Evolutionary conservation across 2,329 filamentous ascomycete species (phyloP).

Genomic region (Seiridium cupressi): DNA sequence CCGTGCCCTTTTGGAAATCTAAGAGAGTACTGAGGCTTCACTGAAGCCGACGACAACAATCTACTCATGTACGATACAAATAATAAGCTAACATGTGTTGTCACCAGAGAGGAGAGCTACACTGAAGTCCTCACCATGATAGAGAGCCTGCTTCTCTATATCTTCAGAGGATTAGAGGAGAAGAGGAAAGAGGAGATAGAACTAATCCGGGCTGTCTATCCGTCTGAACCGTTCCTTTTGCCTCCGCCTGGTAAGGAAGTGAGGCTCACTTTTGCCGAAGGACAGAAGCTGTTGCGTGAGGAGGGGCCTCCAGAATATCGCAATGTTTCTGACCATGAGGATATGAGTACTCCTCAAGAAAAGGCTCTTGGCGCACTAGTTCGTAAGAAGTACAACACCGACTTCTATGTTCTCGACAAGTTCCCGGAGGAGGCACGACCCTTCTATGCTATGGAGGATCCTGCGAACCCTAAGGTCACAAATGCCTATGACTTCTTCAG

Average conservation of each 20-base stretch:
- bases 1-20: no score
- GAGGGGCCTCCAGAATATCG: constrained; percentile 66
- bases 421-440: constrained; percentile 87
- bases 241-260: constrained; percentile 73
- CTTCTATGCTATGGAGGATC: constrained; percentile 79
- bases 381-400: constrained; percentile 84
- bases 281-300: constrained; percentile 72
- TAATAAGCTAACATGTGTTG: no score
- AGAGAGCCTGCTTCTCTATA: constrained; percentile 72
- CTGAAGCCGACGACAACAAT: no score
- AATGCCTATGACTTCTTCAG: constrained; percentile 70
- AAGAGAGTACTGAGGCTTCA: no score
- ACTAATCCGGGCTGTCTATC: constrained; percentile 69
- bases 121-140: constrained; percentile 71
- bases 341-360: constrained; percentile 78
- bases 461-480: constrained; percentile 54
- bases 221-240: constrained; percentile 74
- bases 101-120: constrained; percentile 58
- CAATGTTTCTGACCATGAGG: constrained; percentile 73
- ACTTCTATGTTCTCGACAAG: constrained; percentile 97
- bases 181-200: constrained; percentile 71
- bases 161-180: constrained; percentile 71
- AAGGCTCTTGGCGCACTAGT: constrained; percentile 87
- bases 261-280: constrained; percentile 75
- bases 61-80: no score